phyloP scores from a whole-genome alignment of 2,329 filamentous ascomycete genomes.

The Cadophora sp. region DNA sequence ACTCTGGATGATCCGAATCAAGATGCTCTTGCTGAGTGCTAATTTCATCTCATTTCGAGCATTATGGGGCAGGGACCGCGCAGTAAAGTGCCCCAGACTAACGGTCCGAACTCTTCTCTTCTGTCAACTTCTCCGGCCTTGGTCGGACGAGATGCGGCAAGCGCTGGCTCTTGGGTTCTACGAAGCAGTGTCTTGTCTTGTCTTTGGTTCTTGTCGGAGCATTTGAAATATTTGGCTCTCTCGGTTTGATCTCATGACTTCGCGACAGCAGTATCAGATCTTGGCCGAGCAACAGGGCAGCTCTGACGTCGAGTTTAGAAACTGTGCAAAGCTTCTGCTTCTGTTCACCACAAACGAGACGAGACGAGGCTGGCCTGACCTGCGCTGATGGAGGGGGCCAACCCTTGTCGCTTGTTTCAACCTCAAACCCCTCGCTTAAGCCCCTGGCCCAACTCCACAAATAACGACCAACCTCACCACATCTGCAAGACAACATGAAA shows the following conservation, averaged over 20 bases:
- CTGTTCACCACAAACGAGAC: background rate
- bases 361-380: conserved; percentile 1
- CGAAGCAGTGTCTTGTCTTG: conserved; percentile 5
- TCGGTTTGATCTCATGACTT: conserved; percentile 24
- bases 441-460: conserved; percentile 30
- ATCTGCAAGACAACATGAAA: conserved; percentile 39
- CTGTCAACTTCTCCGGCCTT: background rate
- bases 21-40: conserved; percentile 32
- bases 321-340: conserved; percentile 10
- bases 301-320: conserved; percentile 33
- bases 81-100: background rate
- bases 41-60: conserved; percentile 41
- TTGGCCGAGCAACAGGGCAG: conserved; percentile 22
- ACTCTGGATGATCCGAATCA: conserved; percentile 16
- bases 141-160: conserved; percentile 10
- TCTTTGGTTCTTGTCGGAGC: background rate
- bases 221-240: conserved; percentile 4
- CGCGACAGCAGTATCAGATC: conserved; percentile 28
- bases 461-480: conserved; percentile 34
- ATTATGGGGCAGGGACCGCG: conserved; percentile 36
- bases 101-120: conserved; percentile 28
- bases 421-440: conserved; percentile 39
- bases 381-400: conserved; percentile 1
- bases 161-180: conserved; percentile 4
- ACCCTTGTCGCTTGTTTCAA: conserved; percentile 12